These are phyloP conservation scores for Ceratorhiza oryzae-sativae DNA, from an alignment of 1,284 basidiomycete species.

Conservation along the genomic window DNA sequence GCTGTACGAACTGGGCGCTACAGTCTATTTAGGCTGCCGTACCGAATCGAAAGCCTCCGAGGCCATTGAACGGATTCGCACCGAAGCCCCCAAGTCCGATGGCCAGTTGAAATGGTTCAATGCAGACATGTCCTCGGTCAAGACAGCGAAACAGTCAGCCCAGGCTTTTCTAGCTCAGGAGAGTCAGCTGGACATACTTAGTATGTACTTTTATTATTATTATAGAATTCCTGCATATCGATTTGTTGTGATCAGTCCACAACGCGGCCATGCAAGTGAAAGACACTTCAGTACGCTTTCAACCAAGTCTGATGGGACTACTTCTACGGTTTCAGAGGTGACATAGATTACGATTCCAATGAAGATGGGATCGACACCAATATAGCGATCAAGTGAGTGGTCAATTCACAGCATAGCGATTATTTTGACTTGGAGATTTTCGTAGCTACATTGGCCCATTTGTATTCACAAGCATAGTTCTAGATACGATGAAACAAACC, in stretches of 20 bases:
- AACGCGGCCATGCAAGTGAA: background rate
- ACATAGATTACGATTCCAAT: background rate
- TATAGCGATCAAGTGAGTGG: conserved; percentile 11
- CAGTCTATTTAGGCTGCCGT: background rate
- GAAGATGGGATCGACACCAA: conserved; percentile 4
- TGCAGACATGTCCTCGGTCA: background rate
- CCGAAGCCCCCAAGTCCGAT: background rate
- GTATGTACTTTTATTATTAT: background rate
- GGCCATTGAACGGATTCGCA: background rate
- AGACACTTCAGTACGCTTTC: background rate
- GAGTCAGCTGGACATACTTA: background rate
- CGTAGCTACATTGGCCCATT: background rate
- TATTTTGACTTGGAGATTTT: background rate
- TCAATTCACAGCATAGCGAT: too few species aligned
- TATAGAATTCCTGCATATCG: too few species aligned
- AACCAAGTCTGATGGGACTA: background rate
- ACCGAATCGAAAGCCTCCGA: background rate
- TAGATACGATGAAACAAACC: conserved; percentile 8
- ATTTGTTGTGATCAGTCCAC: background rate
- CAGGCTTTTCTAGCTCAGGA: background rate
- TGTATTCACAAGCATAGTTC: background rate
- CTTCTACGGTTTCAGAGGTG: background rate
- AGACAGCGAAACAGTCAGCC: background rate
- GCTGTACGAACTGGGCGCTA: conserved; percentile 1
- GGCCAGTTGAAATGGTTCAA: conserved; percentile 2